A percentile compares a stretch with the other conserved stretches of the same genome.
Conservation (phyloP, 805 yeast species). For the Metschnikowia anglica region DNA sequence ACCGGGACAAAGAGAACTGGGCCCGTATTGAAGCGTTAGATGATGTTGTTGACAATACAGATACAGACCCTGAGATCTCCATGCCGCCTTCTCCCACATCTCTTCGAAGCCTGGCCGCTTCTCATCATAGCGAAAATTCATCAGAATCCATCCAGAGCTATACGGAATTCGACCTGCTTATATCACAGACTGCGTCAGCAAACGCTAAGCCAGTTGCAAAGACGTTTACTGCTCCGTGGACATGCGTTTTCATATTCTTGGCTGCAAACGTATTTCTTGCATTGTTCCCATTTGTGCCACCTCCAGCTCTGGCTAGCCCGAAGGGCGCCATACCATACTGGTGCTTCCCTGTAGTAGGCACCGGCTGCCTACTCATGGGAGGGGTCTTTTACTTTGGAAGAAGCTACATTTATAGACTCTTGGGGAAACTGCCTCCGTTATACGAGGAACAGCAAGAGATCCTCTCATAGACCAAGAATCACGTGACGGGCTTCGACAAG, state of each 20-base stretch:
- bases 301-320: conserved; percentile 37
- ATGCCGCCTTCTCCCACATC: neutral
- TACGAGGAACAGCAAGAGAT: conserved; percentile 19
- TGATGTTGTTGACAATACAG: neutral
- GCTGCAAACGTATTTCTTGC: conserved; percentile 50
- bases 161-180: conserved; percentile 21
- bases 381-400: conserved; percentile 28
- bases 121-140: conserved; percentile 1
- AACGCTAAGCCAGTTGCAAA: conserved; percentile 2
- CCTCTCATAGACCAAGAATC: neutral
- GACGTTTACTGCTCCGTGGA: conserved; percentile 30
- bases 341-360: conserved; percentile 57
- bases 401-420: conserved; percentile 8
- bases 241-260: conserved; percentile 39
- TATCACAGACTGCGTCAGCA: conserved; percentile 6
- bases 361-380: conserved; percentile 45
- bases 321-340: conserved; percentile 47
- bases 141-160: conserved; percentile 16
- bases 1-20: conserved; percentile 42
- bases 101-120: neutral
- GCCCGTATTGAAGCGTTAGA: conserved; percentile 14
- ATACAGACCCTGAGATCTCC: neutral
- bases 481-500: neutral
- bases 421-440: conserved; percentile 13
- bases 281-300: conserved; percentile 56